Evolutionary conservation across 2,329 filamentous ascomycete species (phyloP), one percentile per base, ranked within the genome.

Genomic region (Phyllosticta citriasiana): DNA sequence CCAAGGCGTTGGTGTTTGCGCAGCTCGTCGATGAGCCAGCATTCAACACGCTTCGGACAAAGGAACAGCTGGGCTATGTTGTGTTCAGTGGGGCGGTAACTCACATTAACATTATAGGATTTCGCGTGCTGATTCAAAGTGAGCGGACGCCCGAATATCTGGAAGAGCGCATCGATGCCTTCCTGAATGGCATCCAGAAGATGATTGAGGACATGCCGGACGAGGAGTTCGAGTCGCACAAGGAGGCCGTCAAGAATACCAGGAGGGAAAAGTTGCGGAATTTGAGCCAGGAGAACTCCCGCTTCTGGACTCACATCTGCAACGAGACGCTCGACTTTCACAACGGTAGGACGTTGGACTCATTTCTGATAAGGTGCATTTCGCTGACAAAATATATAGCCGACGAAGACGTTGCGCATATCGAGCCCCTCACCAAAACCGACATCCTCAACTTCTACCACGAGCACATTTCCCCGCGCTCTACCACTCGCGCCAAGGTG

Each of bases 51-150:
- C 81, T 99, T 7, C 85, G 94, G 57, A 97, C 94, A 53, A 97
- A 97, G 75, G 93, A 99, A 73, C 93, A 99, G 75, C 86, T 99
- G 6, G 94, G 94, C 12, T 99, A 99, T 68, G 89, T 99, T 59
- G 93, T 99, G 0, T 96, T 93, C 75, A 93, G 89, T 56, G 89
- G 91, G 27, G 80, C 85, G 50, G 82, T 83, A 58, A 84, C 88
- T 60, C 78, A 85, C n/a, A 91, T 88, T 0, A 93, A 88, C 0
- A 87, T 90, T 68, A 71, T 73, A 1, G 90, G 89, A 0, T 94
- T 94, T 74, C 84, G 92, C 5, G 88, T 99, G 65, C 83, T 97
- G 64, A 91, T 99, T 30, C 94, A 99, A 77, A 96, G 91, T 71
- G 93, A 99, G 75, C 88, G 88, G 71, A 85, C 87, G 2, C 88